Evolutionary conservation across 768 basidiomycete species (phyloP), one percentile per base, ranked within the genome.

Genomic region (Pleurotus salmoneostramineus): DNA sequence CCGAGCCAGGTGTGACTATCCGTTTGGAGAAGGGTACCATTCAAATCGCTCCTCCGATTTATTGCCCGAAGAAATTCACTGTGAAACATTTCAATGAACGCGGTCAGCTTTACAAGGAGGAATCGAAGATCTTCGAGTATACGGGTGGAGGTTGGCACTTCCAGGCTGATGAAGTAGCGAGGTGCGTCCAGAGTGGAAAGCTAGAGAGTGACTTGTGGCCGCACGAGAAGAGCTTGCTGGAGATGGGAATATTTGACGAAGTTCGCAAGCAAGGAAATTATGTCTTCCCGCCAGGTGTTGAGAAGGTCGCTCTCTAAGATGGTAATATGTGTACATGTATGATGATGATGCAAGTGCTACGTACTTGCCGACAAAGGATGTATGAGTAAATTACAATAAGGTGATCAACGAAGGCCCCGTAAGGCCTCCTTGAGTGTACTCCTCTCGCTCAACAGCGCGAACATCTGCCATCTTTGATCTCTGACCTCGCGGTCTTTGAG

Each of bases 171-270:
- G 92, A 95, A 59, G 91, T 93, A 8, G 93, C 90, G 14, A 72
- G 90, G 49, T 91, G 88, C 65, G 74, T 93, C 17, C 71, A 84
- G 40, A 87, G 87, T 54, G 88, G 88, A 2, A 90, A 87, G 75
- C 72, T 73, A 27, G 85, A 94, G 71, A 92, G 91, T 64, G 76
- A 76, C 3, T 64, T 84, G 34, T 93, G 92, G 90, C 80, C 85
- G 1, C 88, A 88, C 63, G 83, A 85, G 44, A 93, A 93, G 74
- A 93, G 88, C 65, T 64, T 89, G 64, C 64, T 94, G 60, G 83
- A 88, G 61, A 94, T 94, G 87, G 76, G 83, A 33, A 83, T 93
- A 56, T 94, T 96, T 65, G 94, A 95, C 65, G 83, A 89, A 79
- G 92, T 92, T 27, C 60, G 64, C 8, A 56, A 57, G 63, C 59